Evolutionary conservation across 257 asterid species (phyloP), one percentile per base, ranked within the genome.

Genomic region (Nemophila menziesii): DNA sequence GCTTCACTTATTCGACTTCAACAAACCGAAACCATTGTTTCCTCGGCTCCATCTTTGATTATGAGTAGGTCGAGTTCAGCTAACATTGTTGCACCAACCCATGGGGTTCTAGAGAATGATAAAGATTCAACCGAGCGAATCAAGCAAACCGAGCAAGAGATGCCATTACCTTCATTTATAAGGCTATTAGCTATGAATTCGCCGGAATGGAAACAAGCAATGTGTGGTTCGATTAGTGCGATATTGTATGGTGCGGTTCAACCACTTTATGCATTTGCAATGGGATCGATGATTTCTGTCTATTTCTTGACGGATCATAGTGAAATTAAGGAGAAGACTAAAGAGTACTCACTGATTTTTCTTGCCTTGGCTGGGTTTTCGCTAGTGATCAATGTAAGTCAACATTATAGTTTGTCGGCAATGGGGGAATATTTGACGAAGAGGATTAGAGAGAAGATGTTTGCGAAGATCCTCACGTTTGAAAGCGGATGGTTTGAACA

Each of bases 401-500:
- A 83, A 5, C 94, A 83, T 27, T 72, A 83, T 53, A 79, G 77
- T 39, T 83, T 83, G 6, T 73, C 83, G 0, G 11, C 70, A 17
- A 74, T 77, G 86, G 94, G 92, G 37, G 94, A 83, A 50, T 55
- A 72, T 0, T 33, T 79, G 21, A 72, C 80, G 1, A 83, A 74
- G 63, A 70, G 77, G 54, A 66, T 79, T 4, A 66, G 90, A 0
- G 86, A 83, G 43, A 65, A 48, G 27, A 70, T 77, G 33, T 59
- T 83, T 0, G 40, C 55, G 2, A 72, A 66, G 5, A 48, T 77
- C 37, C 72, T 79, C 4, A 75, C 80, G 1, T 79, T 79, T 15
- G 94, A 82, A 65, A 49, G 79, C 8, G 76, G 80, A 2, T 83
- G 92, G 94, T 83, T 69, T 37, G 94, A 83, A 46, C 41, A 11